A percentile compares a stretch with the other conserved stretches of the same genome.
Evolutionary conservation across 768 basidiomycete species (phyloP).

Genomic region (Galerina marginata): DNA sequence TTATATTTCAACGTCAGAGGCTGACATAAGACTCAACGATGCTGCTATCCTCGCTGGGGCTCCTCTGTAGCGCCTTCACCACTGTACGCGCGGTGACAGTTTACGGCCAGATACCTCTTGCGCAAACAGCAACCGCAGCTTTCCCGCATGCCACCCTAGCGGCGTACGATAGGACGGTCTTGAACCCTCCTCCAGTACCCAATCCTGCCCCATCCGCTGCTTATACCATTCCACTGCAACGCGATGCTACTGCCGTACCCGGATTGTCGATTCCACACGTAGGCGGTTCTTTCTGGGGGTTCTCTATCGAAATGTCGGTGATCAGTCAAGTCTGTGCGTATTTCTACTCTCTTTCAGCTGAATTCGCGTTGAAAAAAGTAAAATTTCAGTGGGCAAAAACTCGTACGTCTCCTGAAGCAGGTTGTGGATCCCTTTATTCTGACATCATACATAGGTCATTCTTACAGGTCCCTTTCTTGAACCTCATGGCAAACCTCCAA

Average conservation of each 20-base stretch:
- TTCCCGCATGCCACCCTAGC: slow-evolving; percentile 37
- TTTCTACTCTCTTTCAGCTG: slow-evolving; percentile 18
- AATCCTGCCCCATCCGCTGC: slow-evolving; percentile 43
- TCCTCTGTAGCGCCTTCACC: slow-evolving; percentile 19
- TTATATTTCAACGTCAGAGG: background rate
- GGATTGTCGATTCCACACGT: slow-evolving; percentile 45
- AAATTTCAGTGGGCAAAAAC: slow-evolving; percentile 53
- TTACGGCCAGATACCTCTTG: slow-evolving; percentile 36
- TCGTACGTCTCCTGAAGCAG: slow-evolving; percentile 37
- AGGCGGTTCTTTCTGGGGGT: slow-evolving; percentile 63
- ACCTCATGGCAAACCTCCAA: slow-evolving; percentile 72
- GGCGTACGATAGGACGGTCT: slow-evolving; percentile 54
- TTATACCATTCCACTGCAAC: slow-evolving; percentile 50
- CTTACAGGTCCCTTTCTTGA: slow-evolving; percentile 68
- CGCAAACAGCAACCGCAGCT: slow-evolving; percentile 33
- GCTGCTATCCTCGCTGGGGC: slow-evolving; percentile 11
- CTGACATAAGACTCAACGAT: slow-evolving; percentile 4
- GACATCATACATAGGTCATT: slow-evolving; percentile 43
- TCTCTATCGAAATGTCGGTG: slow-evolving; percentile 80
- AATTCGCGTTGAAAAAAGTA: background rate
- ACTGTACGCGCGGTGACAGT: slow-evolving; percentile 29
- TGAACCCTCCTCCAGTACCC: slow-evolving; percentile 56
- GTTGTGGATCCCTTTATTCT: background rate
- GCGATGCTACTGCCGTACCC: slow-evolving; percentile 33
- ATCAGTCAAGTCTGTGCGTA: slow-evolving; percentile 64